Base-by-base conservation (phyloP, 208 protist species). In the Endotrypanum monterogeii region DNA sequence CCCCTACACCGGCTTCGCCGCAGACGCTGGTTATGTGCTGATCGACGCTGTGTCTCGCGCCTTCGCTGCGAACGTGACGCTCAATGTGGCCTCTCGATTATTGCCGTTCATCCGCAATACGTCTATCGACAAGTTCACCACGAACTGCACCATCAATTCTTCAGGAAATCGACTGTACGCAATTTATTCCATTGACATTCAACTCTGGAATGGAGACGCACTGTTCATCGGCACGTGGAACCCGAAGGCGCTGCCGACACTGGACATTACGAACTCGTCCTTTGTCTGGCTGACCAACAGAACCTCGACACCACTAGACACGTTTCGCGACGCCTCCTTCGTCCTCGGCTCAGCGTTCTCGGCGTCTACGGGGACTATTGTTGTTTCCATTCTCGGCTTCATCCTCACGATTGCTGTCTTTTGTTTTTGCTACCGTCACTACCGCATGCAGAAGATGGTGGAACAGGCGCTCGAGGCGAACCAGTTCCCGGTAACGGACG, bases 371-470 rank as follows among this genome's bases (percentile, higher is more conserved):
- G 90, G 90, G 14, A 84, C 86, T 18, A 97, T 97, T 71, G 89
- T 93, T 25, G 80, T 95, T 30, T 93, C 88, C 18, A 76, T 94
- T 25, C 76, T 97, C 18, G 92, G 92, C 41, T 95, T 97, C 67
- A 73, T 94, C 46, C 46, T 83, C 65, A 97, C 92, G 5, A 88
- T 97, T 48, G 84, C 82, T 0, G 71, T 94, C 23, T 95, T 97
- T 71, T 86, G 91, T 79, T 94, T 97, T 39, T 95, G 90, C 69
- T 95, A 94, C 62, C 84, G 87, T 0, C 92, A 97, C 69, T 97
- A 95, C 72, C 84, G 85, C 51, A 78, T 94, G 80, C 90, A 97
- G 72, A 89, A 87, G 52, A 65, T 93, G 23, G 88, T 96, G 32
- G 92, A 96, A 70, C 74, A 89, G 57, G 87, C 86, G n/a, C 78